These are phyloP conservation scores for Alliaria petiolata DNA, from an alignment of 345 rosid species.

Conservation along the genomic window DNA sequence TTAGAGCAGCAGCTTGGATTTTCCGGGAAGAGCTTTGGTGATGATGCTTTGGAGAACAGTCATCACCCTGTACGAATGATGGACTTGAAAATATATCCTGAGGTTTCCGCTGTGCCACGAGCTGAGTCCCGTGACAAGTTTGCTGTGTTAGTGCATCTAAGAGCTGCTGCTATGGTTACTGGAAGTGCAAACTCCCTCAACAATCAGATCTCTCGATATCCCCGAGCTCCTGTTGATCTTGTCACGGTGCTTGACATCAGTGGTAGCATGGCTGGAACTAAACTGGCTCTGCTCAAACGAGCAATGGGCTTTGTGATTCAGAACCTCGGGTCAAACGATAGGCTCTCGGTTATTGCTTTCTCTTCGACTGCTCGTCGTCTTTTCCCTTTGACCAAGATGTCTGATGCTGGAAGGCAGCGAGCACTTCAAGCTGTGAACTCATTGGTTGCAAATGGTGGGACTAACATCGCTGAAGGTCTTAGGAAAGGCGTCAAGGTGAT, in stretches of 20 bases:
- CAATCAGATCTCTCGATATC: constrained; percentile 42
- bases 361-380: constrained; percentile 92
- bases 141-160: constrained; percentile 73
- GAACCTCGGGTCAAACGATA: constrained; percentile 78
- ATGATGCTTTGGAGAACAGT: constrained; percentile 24
- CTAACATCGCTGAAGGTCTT: constrained; percentile 93
- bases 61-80: constrained; percentile 36
- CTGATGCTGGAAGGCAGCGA: constrained; percentile 65
- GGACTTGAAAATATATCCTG: constrained; percentile 62
- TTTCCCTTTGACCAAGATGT: constrained; percentile 76
- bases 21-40: constrained; percentile 36
- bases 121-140: constrained; percentile 53
- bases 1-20: constrained; percentile 48
- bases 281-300: constrained; percentile 88
- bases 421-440: constrained; percentile 93
- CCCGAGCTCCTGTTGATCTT: constrained; percentile 79
- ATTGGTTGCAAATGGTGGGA: constrained; percentile 90
- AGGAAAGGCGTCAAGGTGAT: constrained; percentile 88
- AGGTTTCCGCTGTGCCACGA: constrained; percentile 63
- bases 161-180: constrained; percentile 49
- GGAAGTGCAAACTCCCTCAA: constrained; percentile 33
- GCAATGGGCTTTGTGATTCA: constrained; percentile 99
- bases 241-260: constrained; percentile 94
- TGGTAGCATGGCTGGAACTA: constrained; percentile 99
- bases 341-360: constrained; percentile 97